phyloP scores from a whole-genome alignment of 768 basidiomycete species.

The Lentinula raphanica region DNA sequence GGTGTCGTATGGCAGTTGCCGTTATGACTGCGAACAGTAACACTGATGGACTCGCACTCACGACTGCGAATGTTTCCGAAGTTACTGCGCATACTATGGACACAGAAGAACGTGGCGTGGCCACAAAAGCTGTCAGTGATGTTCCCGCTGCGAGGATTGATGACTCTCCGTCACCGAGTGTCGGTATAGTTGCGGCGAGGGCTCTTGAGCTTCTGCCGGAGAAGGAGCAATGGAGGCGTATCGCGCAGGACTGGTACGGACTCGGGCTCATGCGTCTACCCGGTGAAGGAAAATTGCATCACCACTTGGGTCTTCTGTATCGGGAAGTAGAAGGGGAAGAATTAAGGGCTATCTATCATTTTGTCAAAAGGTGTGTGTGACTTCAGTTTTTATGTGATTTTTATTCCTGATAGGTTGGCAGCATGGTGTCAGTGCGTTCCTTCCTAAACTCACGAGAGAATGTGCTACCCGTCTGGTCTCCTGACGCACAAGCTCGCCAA shows the following conservation, averaged over 20 bases:
- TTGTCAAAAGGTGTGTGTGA: conserved; percentile 84
- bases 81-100: conserved; percentile 26
- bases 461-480: conserved; percentile 83
- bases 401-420: conserved; percentile 24
- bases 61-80: conserved; percentile 50
- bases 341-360: conserved; percentile 84
- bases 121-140: conserved; percentile 43
- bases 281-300: conserved; percentile 91
- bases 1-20: conserved; percentile 96
- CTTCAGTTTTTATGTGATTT: conserved; percentile 4
- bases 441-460: conserved; percentile 88
- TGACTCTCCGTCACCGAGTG: conserved; percentile 66
- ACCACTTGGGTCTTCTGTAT: conserved; percentile 85
- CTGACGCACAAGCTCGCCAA: conserved; percentile 61
- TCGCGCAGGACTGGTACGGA: conserved; percentile 92
- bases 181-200: conserved; percentile 80
- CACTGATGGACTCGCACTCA: conserved; percentile 40
- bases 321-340: conserved; percentile 82
- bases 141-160: conserved; percentile 52
- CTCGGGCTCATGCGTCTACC: conserved; percentile 83
- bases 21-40: conserved; percentile 61
- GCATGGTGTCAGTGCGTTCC: conserved; percentile 88
- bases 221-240: conserved; percentile 85
- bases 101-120: conserved; percentile 14
- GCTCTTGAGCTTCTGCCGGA: conserved; percentile 81